A percentile compares a stretch with the other conserved stretches of the same genome.
These are phyloP conservation scores for Dimargaris xerosporica DNA, from an alignment of 192 early-diverging fungal species.

Conservation along the genomic window DNA sequence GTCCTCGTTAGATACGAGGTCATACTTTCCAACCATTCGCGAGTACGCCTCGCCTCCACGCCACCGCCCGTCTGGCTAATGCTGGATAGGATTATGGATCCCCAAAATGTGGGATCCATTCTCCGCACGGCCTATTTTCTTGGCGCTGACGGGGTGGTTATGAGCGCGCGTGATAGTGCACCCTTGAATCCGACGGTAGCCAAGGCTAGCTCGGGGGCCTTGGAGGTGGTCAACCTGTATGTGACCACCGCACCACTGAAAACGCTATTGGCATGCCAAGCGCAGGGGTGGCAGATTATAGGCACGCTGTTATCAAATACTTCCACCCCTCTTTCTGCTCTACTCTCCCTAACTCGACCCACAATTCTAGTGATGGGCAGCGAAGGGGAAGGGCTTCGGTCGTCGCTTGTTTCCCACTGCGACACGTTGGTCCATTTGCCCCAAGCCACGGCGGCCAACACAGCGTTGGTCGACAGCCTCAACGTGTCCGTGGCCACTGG, in stretches of 20 bases:
- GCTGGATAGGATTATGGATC: not conserved
- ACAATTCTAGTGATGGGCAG: conserved; percentile 25
- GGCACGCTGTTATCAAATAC: conserved; percentile 12
- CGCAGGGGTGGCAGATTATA: conserved; percentile 20
- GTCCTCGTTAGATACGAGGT: too few relatives aligned
- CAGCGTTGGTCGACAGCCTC: conserved; percentile 22
- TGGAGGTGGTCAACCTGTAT: conserved; percentile 21
- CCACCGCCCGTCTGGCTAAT: not conserved
- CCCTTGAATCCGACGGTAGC: conserved; percentile 17
- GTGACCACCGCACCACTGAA: not conserved
- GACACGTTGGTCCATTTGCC: conserved; percentile 22
- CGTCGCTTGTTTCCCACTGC: conserved; percentile 3
- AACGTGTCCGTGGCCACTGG: conserved; percentile 29
- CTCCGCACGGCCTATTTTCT: conserved; percentile 25
- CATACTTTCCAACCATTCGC: not conserved
- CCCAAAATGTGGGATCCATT: conserved; percentile 5
- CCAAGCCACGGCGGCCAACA: conserved; percentile 12
- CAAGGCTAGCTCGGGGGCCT: conserved; percentile 22
- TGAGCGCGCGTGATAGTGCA: conserved; percentile 10
- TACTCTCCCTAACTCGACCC: conserved; percentile 9
- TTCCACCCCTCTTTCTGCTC: not conserved
- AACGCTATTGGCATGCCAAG: conserved; percentile 10
- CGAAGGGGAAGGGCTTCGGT: conserved; percentile 12
- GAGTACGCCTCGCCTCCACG: not conserved
- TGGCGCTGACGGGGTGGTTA: conserved; percentile 23